These are phyloP conservation scores for Reutealis trisperma DNA, from an alignment of 345 rosid species.

Conservation along the genomic window DNA sequence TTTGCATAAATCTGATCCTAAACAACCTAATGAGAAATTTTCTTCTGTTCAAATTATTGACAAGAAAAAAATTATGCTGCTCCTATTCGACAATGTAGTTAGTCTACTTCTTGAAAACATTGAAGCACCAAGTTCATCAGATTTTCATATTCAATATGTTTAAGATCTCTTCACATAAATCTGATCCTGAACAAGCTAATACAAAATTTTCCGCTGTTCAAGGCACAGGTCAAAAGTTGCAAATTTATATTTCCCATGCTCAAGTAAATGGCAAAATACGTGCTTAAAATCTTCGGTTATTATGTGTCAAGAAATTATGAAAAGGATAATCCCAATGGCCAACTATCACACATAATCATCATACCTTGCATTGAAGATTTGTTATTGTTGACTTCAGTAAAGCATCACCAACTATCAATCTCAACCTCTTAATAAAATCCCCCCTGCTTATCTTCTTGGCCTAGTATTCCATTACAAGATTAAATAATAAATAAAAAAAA, in stretches of 20 bases:
- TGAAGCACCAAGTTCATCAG: no score
- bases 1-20: not conserved
- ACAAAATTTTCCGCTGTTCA: no score
- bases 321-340: conserved; percentile 27
- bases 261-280: not conserved
- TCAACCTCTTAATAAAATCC: conserved; percentile 70
- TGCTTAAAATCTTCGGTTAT: not conserved
- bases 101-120: not conserved
- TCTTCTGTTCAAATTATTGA: no score
- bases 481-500: not conserved
- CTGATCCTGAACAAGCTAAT: not conserved
- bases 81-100: no score
- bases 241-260: no score
- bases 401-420: conserved; percentile 69
- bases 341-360: conserved; percentile 34
- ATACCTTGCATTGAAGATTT: conserved; percentile 71
- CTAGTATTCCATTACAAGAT: conserved; percentile 33
- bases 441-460: conserved; percentile 58
- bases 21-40: not conserved
- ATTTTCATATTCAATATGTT: no score
- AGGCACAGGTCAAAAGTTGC: no score
- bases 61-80: no score
- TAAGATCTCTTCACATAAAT: not conserved
- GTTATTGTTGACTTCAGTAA: conserved; percentile 70
- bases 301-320: not conserved